Evolutionary conservation across 2,329 filamentous ascomycete genomes (phyloP).

Genomic region (Fusarium brachygibbosum): DNA sequence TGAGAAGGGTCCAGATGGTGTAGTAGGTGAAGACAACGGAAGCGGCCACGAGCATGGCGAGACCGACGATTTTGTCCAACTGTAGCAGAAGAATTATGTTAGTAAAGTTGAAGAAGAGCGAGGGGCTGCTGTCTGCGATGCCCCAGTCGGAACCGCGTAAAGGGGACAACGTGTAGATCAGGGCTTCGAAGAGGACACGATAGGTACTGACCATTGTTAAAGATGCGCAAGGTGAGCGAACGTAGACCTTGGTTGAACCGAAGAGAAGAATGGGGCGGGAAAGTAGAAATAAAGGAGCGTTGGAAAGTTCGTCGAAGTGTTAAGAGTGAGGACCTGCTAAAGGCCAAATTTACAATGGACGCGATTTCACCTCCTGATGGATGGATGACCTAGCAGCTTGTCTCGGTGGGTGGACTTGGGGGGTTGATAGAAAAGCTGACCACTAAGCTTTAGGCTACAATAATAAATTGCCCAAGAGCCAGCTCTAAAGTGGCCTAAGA

Average conservation of each 20-base stretch:
- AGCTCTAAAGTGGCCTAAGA: neutral
- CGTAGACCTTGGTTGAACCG: conserved; percentile 25
- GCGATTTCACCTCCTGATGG: conserved; percentile 7
- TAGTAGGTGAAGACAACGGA: conserved; percentile 84
- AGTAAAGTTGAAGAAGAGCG: conserved; percentile 23
- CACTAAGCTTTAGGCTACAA: neutral
- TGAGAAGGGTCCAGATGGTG: conserved; percentile 96
- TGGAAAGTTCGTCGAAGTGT: conserved; percentile 35
- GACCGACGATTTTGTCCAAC: conserved; percentile 87
- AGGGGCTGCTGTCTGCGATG: conserved; percentile 44
- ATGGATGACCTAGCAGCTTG: conserved; percentile 4
- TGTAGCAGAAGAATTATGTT: conserved; percentile 56
- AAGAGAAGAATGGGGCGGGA: conserved; percentile 18
- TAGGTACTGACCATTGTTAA: conserved; percentile 46
- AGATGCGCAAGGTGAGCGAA: conserved; percentile 39
- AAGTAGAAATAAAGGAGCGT: conserved; percentile 44
- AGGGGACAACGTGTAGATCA: conserved; percentile 39
- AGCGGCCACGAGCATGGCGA: conserved; percentile 77
- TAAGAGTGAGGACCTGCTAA: conserved; percentile 3
- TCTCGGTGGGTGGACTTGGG: conserved; percentile 2
- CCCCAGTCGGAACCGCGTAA: conserved; percentile 33
- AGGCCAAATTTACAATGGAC: conserved; percentile 13
- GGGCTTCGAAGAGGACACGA: neutral
- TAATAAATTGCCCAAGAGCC: neutral
- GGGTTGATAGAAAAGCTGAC: neutral